phyloP scores from a whole-genome alignment of 2,329 filamentous ascomycete genomes.

The Stachybotrys chartarum region DNA sequence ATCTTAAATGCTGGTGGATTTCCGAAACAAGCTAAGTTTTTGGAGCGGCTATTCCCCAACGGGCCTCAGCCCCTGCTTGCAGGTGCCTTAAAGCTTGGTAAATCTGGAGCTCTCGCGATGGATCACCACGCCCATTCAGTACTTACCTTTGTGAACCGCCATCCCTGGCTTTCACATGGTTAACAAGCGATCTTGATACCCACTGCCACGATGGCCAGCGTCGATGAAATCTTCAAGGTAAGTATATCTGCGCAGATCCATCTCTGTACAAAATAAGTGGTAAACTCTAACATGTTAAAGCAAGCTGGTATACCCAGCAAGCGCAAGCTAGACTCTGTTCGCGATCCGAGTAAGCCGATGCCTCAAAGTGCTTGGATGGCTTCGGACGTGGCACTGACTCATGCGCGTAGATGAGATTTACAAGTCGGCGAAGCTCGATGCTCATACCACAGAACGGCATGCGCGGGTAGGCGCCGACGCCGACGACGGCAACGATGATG shows the following conservation, averaged over 20 bases:
- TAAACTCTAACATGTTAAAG: slow-evolving; percentile 18
- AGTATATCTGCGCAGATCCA: not conserved
- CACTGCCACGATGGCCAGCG: slow-evolving; percentile 39
- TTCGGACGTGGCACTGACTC: not conserved
- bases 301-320: slow-evolving; percentile 46
- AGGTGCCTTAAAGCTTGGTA: too few relatives aligned
- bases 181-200: not conserved
- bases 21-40: too few relatives aligned
- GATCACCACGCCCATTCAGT: too few relatives aligned
- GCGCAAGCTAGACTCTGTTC: slow-evolving; percentile 54
- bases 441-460: slow-evolving; percentile 37
- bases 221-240: slow-evolving; percentile 54
- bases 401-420: slow-evolving; percentile 48
- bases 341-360: slow-evolving; percentile 50
- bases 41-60: too few relatives aligned
- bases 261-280: not conserved
- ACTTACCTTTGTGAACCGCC: not conserved
- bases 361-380: slow-evolving; percentile 1
- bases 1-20: too few relatives aligned
- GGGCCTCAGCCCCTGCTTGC: too few relatives aligned
- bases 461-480: slow-evolving; percentile 35
- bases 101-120: too few relatives aligned
- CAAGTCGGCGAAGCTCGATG: slow-evolving; percentile 50
- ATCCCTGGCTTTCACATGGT: not conserved
- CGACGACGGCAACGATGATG: slow-evolving; percentile 45